Evolutionary conservation across 106 monocot genomes (phyloP).

Genomic region (Allium cepa): DNA sequence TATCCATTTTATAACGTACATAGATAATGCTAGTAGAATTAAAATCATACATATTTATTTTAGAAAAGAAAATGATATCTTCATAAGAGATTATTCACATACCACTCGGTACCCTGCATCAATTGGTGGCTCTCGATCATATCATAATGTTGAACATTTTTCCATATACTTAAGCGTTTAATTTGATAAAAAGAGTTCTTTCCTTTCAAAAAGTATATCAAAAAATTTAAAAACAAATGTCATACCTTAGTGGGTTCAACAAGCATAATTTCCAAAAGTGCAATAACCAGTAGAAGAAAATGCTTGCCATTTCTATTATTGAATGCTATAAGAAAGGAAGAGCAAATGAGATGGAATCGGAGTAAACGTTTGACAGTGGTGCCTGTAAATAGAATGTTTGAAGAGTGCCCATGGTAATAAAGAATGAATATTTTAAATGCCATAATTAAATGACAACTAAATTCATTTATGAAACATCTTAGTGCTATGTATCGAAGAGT

Average conservation of each 20-base stretch:
- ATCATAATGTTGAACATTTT: background rate
- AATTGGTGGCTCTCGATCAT: too few relatives aligned
- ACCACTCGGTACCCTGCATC: too few relatives aligned
- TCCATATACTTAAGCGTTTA: background rate
- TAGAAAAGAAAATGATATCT: background rate
- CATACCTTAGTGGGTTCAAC: slow-evolving; percentile 36
- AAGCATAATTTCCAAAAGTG: slow-evolving; percentile 36
- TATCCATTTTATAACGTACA: background rate
- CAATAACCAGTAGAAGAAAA: slow-evolving; percentile 27
- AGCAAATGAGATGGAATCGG: background rate
- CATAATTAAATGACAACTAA: too few relatives aligned
- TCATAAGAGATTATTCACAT: background rate
- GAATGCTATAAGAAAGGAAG: background rate
- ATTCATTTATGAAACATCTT: too few relatives aligned
- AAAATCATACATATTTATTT: background rate
- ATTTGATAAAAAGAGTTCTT: background rate
- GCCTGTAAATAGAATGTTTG: slow-evolving; percentile 10
- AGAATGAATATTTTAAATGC: background rate
- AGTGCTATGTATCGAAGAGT: too few relatives aligned
- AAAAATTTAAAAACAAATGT: too few relatives aligned
- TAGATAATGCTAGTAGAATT: background rate
- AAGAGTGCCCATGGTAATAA: background rate
- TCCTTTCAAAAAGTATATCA: background rate
- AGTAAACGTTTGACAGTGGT: slow-evolving; percentile 1
- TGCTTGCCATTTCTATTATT: slow-evolving; percentile 39